Conservation (phyloP, 768 basidiomycete species). For the button mushroom (Agaricus bisporus) region DNA sequence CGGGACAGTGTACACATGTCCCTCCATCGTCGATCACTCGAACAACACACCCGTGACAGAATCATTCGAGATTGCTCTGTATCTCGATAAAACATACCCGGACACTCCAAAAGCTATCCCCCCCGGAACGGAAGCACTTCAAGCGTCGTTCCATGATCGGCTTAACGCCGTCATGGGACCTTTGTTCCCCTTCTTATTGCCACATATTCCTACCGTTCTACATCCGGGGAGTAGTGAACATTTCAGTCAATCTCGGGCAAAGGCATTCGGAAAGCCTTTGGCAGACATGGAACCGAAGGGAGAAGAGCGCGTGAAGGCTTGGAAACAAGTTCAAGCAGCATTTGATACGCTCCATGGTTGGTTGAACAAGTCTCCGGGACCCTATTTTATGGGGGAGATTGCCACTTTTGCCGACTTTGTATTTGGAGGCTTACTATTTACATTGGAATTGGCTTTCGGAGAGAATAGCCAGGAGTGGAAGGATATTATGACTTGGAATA, state of each 20-base stretch:
- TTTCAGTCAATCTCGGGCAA: constrained; percentile 31
- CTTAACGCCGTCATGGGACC: constrained; percentile 9
- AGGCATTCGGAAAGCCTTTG: constrained; percentile 24
- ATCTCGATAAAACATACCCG: constrained; percentile 39
- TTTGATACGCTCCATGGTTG: constrained; percentile 12
- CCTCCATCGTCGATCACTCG: constrained; percentile 28
- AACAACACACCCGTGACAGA: constrained; percentile 30
- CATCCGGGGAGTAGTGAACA: constrained; percentile 19
- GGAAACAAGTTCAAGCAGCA: constrained; percentile 27
- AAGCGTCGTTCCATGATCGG: constrained; percentile 1
- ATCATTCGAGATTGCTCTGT: constrained; percentile 36
- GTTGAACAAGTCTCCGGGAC: neutral
- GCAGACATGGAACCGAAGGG: constrained; percentile 30
- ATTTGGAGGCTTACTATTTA: neutral
- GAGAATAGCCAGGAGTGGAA: constrained; percentile 17
- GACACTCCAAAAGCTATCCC: constrained; percentile 21
- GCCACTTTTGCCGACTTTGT: constrained; percentile 12
- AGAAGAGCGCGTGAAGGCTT: constrained; percentile 27
- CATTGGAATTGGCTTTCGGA: constrained; percentile 9
- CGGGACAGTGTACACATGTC: constrained; percentile 8
- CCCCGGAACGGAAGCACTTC: neutral
- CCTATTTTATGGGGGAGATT: neutral
- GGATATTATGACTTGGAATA: constrained; percentile 16
- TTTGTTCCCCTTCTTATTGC: constrained; percentile 9
- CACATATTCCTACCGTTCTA: constrained; percentile 5